phyloP scores from a whole-genome alignment of 768 basidiomycete species.

The Suillus lakei region DNA sequence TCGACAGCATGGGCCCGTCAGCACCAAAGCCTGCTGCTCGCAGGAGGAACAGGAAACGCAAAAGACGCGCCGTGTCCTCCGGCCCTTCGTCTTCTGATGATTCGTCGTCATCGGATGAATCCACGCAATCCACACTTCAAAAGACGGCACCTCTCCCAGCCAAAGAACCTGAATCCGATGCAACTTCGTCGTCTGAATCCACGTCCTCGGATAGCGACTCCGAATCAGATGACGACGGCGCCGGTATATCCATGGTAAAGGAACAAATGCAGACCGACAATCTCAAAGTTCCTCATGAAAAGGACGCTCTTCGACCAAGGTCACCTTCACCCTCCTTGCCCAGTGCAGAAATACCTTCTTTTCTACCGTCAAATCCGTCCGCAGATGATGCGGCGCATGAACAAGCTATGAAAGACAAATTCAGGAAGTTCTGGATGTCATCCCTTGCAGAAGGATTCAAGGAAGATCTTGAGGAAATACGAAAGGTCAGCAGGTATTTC shows the following conservation, averaged over 20 bases:
- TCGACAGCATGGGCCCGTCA: constrained; percentile 30
- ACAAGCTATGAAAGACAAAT: constrained; percentile 62
- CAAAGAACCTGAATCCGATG: constrained; percentile 14
- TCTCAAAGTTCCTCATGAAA: constrained; percentile 5
- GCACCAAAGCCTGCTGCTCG: constrained; percentile 38
- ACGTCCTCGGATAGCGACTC: constrained; percentile 23
- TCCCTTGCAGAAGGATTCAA: constrained; percentile 82
- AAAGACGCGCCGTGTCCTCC: constrained; percentile 52
- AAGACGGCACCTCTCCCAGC: constrained; percentile 1
- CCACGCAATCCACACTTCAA: constrained; percentile 9
- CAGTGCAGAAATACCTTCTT: constrained; percentile 53
- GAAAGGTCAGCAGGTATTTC: constrained; percentile 56
- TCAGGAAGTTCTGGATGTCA: constrained; percentile 88
- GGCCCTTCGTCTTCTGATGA: constrained; percentile 45
- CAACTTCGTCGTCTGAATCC: constrained; percentile 18
- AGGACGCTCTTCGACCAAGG: constrained; percentile 15
- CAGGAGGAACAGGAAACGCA: constrained; percentile 58
- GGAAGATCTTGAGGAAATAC: constrained; percentile 82
- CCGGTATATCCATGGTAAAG: constrained; percentile 2
- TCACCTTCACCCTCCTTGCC: constrained; percentile 30
- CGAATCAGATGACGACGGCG: constrained; percentile 13
- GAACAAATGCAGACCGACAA: constrained; percentile 1
- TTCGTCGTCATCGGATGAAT: constrained; percentile 27
- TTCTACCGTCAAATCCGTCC: constrained; percentile 46
- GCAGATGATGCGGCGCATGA: constrained; percentile 47